Percentiles rank a stretch among this genome's conserved stretches.
Evolutionary conservation across 2,329 filamentous ascomycete genomes (phyloP).

Genomic region (Aspergillus intermedius): DNA sequence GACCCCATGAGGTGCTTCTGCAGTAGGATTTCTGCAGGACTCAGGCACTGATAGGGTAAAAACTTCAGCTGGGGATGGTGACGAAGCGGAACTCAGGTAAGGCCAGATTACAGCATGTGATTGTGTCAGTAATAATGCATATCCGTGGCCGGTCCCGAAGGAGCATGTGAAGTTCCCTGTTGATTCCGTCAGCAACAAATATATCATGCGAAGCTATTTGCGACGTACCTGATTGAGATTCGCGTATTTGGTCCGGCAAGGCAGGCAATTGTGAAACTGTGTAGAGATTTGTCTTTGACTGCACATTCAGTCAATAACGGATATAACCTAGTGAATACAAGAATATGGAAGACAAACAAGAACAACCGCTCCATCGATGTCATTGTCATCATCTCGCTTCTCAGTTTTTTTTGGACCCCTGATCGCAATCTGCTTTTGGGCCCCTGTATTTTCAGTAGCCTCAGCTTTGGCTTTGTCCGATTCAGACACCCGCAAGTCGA

Average conservation of each 20-base stretch:
- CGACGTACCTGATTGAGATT: slow-evolving; percentile 57
- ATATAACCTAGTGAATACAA: neutral
- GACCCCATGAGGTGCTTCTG: slow-evolving; percentile 73
- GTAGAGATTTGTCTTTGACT: slow-evolving; percentile 82
- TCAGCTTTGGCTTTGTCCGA: neutral
- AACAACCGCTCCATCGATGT: slow-evolving; percentile 27
- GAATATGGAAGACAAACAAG: slow-evolving; percentile 24
- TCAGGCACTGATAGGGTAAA: slow-evolving; percentile 75
- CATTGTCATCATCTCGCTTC: slow-evolving; percentile 16
- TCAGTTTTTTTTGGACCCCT: slow-evolving; percentile 34
- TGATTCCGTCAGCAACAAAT: slow-evolving; percentile 4
- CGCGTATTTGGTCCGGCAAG: slow-evolving; percentile 68
- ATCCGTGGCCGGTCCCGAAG: slow-evolving; percentile 59
- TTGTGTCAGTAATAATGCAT: slow-evolving; percentile 73
- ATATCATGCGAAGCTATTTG: slow-evolving; percentile 6
- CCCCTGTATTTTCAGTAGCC: slow-evolving; percentile 10
- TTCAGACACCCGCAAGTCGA: neutral
- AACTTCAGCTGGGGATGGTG: slow-evolving; percentile 50
- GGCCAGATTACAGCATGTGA: slow-evolving; percentile 86
- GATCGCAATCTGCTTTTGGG: slow-evolving; percentile 29
- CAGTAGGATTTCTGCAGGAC: slow-evolving; percentile 57
- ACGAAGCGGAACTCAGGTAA: slow-evolving; percentile 52
- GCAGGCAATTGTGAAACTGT: slow-evolving; percentile 77
- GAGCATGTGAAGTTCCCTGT: slow-evolving; percentile 60
- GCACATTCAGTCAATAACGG: slow-evolving; percentile 8